Evolutionary conservation across 139 green algal species (phyloP).

Genomic region (Volvox reticuliferus): DNA sequence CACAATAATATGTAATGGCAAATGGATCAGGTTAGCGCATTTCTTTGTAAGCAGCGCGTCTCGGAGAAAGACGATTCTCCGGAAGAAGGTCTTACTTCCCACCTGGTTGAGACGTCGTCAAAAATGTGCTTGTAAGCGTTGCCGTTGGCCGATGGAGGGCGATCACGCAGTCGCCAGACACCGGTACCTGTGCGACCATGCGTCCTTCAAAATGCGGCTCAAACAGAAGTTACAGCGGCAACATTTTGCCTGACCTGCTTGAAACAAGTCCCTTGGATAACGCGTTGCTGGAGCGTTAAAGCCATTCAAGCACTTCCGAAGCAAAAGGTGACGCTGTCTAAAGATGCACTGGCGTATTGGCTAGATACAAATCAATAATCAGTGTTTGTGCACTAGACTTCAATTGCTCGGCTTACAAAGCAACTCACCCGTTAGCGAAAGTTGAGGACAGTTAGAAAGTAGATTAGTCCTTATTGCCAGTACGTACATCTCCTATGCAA

Average conservation of each 20-base stretch:
- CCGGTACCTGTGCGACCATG: background rate
- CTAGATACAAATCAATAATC: no score
- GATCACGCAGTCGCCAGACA: background rate
- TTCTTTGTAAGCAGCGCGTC: background rate
- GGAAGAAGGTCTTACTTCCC: background rate
- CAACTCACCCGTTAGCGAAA: background rate
- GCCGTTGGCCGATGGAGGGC: background rate
- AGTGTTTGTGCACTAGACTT: no score
- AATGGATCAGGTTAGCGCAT: background rate
- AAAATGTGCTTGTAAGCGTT: background rate
- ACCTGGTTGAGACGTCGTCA: background rate
- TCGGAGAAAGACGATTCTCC: background rate
- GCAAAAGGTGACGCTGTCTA: background rate
- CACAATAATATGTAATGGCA: background rate
- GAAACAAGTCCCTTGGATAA: background rate
- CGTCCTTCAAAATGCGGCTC: background rate
- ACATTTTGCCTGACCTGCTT: background rate
- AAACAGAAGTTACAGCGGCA: background rate
- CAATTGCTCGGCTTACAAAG: background rate
- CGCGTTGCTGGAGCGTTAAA: background rate
- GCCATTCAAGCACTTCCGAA: background rate
- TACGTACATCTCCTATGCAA: background rate
- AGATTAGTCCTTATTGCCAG: background rate
- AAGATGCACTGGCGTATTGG: background rate
- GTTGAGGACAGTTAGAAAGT: background rate